Evolutionary conservation across 2,329 filamentous ascomycete genomes (phyloP), one percentile per base, ranked within the genome.

Genomic region (Aspergillus tanneri): DNA sequence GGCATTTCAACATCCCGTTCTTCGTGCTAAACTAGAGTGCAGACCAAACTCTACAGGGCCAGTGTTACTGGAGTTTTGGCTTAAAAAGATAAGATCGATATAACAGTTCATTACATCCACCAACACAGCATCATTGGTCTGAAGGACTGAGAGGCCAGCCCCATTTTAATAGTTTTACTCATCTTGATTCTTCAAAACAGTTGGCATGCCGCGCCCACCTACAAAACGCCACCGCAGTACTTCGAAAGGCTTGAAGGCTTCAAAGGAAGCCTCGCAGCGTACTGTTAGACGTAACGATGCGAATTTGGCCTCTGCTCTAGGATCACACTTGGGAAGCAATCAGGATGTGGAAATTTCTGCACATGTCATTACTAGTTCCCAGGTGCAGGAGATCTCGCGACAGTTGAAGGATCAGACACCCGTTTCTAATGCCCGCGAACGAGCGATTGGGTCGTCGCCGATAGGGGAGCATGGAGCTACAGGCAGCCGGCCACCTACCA

Each of bases 381-480:
- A 57, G 14, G 53, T 34, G 11, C 41, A 53, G 16, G 57, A 58
- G 28, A 53, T 55, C 35, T 47, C 50, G 50, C 59, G 43, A 27
- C 56, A 58, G 27, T 47, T 57, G 14, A 59, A 55, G 35, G 60
- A 56, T 28, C 63, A 65, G 50, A 70, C 68, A 14, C 68, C 68
- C 18, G 50, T 64, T 22, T 37, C 54, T 12, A 67, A 60, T 46
- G 46, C 50, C n/a, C 52, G 67, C 41, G 67, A 69, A 34, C 54
- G 64, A 36, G 64, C 65, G 23, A 63, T 71, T 25, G 63, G 61
- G 27, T 70, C 68, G 5, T 70, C 68, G 3, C 67, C 67, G 5
- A 55, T 48, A 18, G 63, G 60, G 11, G 65, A 67, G 46, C 62
- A 54, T 35, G 52, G 55, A 16, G 65, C 55, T 19, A 69, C 67